Evolutionary conservation across 345 rosid genomes (phyloP).

Genomic region (Citrus cavaleriei): DNA sequence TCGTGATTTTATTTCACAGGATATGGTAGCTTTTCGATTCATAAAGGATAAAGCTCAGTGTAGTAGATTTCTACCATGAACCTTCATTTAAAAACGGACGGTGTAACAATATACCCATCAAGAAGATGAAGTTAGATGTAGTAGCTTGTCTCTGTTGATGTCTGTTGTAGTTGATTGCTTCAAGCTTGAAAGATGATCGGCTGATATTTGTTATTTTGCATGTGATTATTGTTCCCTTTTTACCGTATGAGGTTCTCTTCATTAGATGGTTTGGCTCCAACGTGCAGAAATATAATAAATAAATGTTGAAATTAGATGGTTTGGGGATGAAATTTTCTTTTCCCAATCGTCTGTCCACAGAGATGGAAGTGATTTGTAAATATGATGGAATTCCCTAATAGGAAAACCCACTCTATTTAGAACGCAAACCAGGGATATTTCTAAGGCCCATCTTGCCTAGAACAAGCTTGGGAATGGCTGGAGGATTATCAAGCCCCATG

Average conservation of each 20-base stretch:
- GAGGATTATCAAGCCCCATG: slow-evolving; percentile 87
- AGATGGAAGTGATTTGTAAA: neutral
- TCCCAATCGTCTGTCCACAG: neutral
- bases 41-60: slow-evolving; percentile 14
- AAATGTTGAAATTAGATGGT: neutral
- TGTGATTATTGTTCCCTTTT: neutral
- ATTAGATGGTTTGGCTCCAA: too few species aligned
- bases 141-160: neutral
- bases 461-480: slow-evolving; percentile 64
- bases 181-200: neutral
- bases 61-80: neutral
- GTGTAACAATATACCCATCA: slow-evolving; percentile 16
- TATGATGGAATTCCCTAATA: neutral
- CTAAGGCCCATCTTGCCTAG: slow-evolving; percentile 85
- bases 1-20: slow-evolving; percentile 15
- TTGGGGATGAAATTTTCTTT: neutral
- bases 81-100: neutral
- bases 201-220: neutral
- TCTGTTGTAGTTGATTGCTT: neutral
- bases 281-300: too few species aligned
- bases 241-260: too few species aligned
- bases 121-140: neutral
- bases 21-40: slow-evolving; percentile 12
- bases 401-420: slow-evolving; percentile 40
- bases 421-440: slow-evolving; percentile 83